phyloP scores from a whole-genome alignment of 2,329 filamentous ascomycete species.

The Fusarium sp. region DNA sequence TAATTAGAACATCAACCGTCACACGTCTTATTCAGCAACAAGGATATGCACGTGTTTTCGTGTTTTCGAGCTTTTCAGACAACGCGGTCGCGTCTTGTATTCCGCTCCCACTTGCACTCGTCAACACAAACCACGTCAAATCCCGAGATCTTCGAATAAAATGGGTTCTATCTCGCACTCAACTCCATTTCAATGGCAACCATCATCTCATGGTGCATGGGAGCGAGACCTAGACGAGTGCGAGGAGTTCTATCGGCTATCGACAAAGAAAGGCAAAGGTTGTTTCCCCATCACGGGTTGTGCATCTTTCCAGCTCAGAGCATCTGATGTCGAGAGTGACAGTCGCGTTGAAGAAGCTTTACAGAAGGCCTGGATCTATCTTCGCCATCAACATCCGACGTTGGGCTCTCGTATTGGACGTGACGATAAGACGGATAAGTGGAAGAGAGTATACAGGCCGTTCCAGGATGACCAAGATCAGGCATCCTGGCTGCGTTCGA shows the following conservation, averaged over 20 bases:
- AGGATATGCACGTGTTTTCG: too few species aligned
- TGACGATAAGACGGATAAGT: accelerated
- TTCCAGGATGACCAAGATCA: background rate
- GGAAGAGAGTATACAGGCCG: background rate
- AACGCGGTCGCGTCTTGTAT: too few species aligned
- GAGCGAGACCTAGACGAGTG: background rate
- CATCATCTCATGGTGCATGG: accelerated
- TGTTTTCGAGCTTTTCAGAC: too few species aligned
- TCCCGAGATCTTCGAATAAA: too few species aligned
- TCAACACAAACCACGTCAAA: too few species aligned
- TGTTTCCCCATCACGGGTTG: slow-evolving; percentile 10
- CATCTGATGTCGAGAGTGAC: accelerated
- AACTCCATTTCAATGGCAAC: background rate
- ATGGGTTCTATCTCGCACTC: too few species aligned
- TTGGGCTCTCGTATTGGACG: background rate
- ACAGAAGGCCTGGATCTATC: background rate
- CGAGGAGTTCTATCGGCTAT: slow-evolving; percentile 5
- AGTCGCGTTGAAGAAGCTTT: accelerated
- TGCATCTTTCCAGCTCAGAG: background rate
- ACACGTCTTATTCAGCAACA: too few species aligned
- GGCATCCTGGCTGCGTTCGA: background rate
- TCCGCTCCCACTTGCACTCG: too few species aligned
- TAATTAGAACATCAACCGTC: too few species aligned
- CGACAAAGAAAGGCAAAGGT: background rate
- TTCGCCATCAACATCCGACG: background rate